These are phyloP conservation scores for Carex myosuroides DNA, from an alignment of 176 grass and related monocot genomes.

Conservation along the genomic window DNA sequence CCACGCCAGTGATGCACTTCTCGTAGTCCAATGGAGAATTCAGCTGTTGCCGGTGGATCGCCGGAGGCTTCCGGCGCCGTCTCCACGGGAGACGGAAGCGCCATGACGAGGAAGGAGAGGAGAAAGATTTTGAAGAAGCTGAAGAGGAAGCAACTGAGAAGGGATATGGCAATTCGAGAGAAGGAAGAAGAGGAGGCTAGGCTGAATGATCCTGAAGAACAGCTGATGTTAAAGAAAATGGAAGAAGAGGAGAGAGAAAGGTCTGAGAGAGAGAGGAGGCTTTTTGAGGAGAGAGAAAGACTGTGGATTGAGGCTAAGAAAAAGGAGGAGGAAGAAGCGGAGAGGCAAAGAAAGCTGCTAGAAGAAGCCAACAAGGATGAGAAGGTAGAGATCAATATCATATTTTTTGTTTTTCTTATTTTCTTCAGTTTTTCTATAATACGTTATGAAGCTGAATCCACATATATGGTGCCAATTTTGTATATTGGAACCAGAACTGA, in stretches of 20 bases:
- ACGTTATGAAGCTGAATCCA: neutral
- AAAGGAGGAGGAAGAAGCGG: slow-evolving; percentile 35
- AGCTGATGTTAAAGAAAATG: slow-evolving; percentile 31
- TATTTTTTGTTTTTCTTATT: neutral
- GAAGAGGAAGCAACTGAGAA: slow-evolving; percentile 51
- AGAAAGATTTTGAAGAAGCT: slow-evolving; percentile 59
- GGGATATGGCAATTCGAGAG: slow-evolving; percentile 42
- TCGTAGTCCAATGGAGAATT: slow-evolving; percentile 6
- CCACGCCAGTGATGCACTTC: neutral
- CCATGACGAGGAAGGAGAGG: slow-evolving; percentile 48
- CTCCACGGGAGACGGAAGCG: neutral
- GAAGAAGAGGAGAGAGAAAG: slow-evolving; percentile 48
- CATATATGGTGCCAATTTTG: neutral
- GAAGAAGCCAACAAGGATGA: slow-evolving; percentile 38
- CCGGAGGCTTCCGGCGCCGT: neutral
- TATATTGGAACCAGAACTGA: neutral
- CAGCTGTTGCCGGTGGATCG: slow-evolving; percentile 9
- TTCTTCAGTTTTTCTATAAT: neutral
- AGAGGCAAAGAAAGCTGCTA: slow-evolving; percentile 17
- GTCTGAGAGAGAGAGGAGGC: slow-evolving; percentile 41
- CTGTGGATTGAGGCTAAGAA: slow-evolving; percentile 55
- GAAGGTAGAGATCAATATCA: neutral
- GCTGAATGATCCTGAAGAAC: slow-evolving; percentile 55
- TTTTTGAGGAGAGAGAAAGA: slow-evolving; percentile 72
- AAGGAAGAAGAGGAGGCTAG: slow-evolving; percentile 39